Conservation (phyloP, 768 basidiomycete species). For the Suillus variegatus region DNA sequence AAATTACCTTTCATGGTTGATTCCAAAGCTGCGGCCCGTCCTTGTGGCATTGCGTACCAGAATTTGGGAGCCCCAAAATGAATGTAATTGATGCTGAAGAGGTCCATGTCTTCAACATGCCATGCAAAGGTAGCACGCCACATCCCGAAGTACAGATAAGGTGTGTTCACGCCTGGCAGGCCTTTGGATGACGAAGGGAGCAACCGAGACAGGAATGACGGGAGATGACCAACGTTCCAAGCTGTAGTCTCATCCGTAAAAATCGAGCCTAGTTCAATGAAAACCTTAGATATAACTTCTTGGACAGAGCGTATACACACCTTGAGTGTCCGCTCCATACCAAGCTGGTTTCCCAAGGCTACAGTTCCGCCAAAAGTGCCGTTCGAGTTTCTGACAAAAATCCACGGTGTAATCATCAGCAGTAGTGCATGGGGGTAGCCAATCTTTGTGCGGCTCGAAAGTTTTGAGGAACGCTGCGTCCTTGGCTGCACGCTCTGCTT, state of each 20-base stretch:
- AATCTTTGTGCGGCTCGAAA: slow-evolving; percentile 73
- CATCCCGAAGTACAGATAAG: slow-evolving; percentile 99
- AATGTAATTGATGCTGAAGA: slow-evolving; percentile 98
- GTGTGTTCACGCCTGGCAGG: slow-evolving; percentile 94
- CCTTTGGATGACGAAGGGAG: slow-evolving; percentile 66
- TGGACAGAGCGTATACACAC: slow-evolving; percentile 41
- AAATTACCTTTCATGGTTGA: slow-evolving; percentile 80
- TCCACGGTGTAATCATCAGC: slow-evolving; percentile 83
- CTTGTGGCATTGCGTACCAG: slow-evolving; percentile 97
- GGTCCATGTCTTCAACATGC: slow-evolving; percentile 99
- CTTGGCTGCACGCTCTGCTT: slow-evolving; percentile 45
- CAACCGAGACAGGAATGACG: slow-evolving; percentile 82
- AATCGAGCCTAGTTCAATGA: slow-evolving; percentile 50
- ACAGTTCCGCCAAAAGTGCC: slow-evolving; percentile 91
- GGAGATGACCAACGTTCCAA: slow-evolving; percentile 96
- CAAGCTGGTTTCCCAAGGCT: slow-evolving; percentile 88
- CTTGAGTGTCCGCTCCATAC: slow-evolving; percentile 97
- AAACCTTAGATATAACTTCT: background rate
- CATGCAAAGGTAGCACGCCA: slow-evolving; percentile 99
- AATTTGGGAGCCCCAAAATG: slow-evolving; percentile 97
- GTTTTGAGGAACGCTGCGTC: slow-evolving; percentile 60
- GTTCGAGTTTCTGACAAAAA: slow-evolving; percentile 84
- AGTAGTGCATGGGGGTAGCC: slow-evolving; percentile 77
- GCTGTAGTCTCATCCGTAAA: slow-evolving; percentile 73
- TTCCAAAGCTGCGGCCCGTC: slow-evolving; percentile 79